Percentiles rank a stretch among this genome's conserved stretches.
phyloP scores from a whole-genome alignment of 139 green algal genomes.

The Klebsormidium nitens region DNA sequence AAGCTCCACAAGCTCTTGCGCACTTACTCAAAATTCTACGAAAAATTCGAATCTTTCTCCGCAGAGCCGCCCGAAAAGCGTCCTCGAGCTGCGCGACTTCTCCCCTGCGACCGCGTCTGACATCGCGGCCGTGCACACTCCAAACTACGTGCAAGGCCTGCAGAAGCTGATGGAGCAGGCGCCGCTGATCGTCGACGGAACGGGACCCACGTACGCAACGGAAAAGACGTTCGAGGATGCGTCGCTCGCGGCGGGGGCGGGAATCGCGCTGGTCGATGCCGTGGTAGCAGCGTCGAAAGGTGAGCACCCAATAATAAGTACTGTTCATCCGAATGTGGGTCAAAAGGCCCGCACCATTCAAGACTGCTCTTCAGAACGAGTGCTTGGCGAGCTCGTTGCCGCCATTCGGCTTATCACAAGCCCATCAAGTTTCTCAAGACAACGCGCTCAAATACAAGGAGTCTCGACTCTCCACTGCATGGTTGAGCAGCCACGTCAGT shows the following conservation, averaged over 20 bases:
- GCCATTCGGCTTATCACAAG: neutral
- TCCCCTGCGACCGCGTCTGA: neutral
- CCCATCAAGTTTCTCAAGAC: neutral
- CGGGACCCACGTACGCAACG: neutral
- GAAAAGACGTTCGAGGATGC: slow-evolving; percentile 1
- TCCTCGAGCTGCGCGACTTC: too few relatives aligned
- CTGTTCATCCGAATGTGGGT: too few relatives aligned
- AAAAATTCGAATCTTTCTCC: too few relatives aligned
- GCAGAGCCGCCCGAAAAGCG: too few relatives aligned
- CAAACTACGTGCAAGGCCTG: neutral
- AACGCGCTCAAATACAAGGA: neutral
- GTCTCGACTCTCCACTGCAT: too few relatives aligned
- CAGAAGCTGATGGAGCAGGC: neutral
- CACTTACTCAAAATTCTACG: too few relatives aligned
- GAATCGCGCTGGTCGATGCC: slow-evolving; percentile 2
- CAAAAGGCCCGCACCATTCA: too few relatives aligned
- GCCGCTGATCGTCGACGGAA: neutral
- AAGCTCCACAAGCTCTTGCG: too few relatives aligned
- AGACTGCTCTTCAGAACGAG: too few relatives aligned
- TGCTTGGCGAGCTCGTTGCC: neutral
- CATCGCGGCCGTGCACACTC: neutral
- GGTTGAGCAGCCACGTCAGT: too few relatives aligned
- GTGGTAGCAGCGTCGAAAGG: slow-evolving; percentile 6
- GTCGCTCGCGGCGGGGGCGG: slow-evolving; percentile 8
- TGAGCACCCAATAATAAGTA: too few relatives aligned